phyloP scores from a whole-genome alignment of 2,329 filamentous ascomycete genomes.

The Neoarthrinium moseri region DNA sequence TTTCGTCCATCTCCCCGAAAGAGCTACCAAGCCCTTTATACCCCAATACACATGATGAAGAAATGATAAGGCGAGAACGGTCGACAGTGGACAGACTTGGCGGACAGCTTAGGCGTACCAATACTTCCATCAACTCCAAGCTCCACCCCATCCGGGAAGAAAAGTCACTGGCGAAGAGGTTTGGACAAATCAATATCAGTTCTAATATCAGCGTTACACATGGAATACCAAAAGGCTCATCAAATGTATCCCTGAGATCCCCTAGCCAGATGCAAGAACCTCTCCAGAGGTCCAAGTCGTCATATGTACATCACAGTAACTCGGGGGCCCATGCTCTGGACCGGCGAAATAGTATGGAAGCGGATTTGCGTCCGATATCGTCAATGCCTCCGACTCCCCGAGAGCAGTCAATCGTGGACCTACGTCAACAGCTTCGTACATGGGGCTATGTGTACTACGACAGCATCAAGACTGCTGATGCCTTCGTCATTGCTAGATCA shows the following conservation, averaged over 20 bases:
- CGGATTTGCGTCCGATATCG: background rate
- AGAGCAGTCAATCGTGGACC: constrained; percentile 15
- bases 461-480: constrained; percentile 40
- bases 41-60: constrained; percentile 27
- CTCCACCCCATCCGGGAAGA: constrained; percentile 30
- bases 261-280: background rate
- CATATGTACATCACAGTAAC: no score
- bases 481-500: constrained; percentile 42
- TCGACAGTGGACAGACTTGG: constrained; percentile 33
- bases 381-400: constrained; percentile 10
- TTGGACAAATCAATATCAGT: constrained; percentile 25
- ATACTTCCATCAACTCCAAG: constrained; percentile 15
- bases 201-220: no score
- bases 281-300: constrained; percentile 3
- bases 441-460: constrained; percentile 42
- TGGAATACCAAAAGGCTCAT: no score
- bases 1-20: constrained; percentile 29
- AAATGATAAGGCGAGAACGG: constrained; percentile 34
- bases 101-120: constrained; percentile 19
- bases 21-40: constrained; percentile 33
- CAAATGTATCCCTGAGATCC: no score
- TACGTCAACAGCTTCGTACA: constrained; percentile 35
- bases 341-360: background rate
- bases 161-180: constrained; percentile 20
- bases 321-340: no score